Evolutionary conservation across 2,329 filamentous ascomycete genomes (phyloP), one percentile per base, ranked within the genome.

Genomic region (Coniochaeta sp.): DNA sequence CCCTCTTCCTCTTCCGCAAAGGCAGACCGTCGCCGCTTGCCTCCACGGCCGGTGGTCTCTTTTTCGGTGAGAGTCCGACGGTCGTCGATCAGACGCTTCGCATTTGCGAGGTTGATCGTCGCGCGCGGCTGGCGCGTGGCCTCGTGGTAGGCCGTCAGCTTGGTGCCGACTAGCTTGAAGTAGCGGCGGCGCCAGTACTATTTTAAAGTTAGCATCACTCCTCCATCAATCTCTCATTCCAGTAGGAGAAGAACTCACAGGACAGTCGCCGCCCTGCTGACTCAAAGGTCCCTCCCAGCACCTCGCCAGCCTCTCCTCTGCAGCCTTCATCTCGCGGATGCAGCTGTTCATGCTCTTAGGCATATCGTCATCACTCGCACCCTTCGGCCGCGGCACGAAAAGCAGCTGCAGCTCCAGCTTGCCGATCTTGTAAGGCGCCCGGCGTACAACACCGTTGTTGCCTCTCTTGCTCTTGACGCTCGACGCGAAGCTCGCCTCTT

Each of bases 341-440:
- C 92, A 96, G 50, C 91, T 90, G 74, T 95, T 96, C 93, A 99
- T 96, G 79, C 93, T 97, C 86, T 98, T 98, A 59, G 95, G 95
- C 91, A 99, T 97, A 67, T 98, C 93, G 17, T 97, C 93, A 65
- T 98, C 95, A 57, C 86, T 87, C 33, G 87, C 82, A 52, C 89
- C 89, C 78, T 91, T 93, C 5, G 95, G 93, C 68, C 93, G 91
- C 0, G 95, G 95, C 1, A 99, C 92, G 69, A 96, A 99, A 16
- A 99, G 81, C 9, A 99, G 83, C 77, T 99, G 95, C 43, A 99
- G 80, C 72, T 96, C 91, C 59, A 99, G 82, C 77, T 96, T 96
- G 65, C 93, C 95, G 69, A 99, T 87, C 75, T 93, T 91, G 78
- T 99, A 99, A n/a, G 95, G 95, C 14, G 95, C 93, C 58, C 89